Conservation (phyloP, 2,329 filamentous ascomycete genomes). For the Fusarium sp. region DNA sequence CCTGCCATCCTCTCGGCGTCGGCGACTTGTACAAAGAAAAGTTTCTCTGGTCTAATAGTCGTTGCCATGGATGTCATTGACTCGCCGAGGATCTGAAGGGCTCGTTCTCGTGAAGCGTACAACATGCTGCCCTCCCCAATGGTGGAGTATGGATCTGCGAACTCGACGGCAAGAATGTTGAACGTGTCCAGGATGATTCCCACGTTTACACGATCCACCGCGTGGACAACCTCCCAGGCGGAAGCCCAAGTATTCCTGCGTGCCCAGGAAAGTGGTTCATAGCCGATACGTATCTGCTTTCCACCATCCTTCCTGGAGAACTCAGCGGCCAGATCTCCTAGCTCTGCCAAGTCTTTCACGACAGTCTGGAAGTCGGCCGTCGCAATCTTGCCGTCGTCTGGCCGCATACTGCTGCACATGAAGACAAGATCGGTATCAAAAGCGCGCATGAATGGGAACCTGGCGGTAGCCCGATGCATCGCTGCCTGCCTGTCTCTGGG, state of each 20-base stretch:
- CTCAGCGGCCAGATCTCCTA: slow-evolving; percentile 16
- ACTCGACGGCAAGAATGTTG: slow-evolving; percentile 27
- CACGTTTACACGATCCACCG: slow-evolving; percentile 27
- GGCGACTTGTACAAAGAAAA: slow-evolving; percentile 28
- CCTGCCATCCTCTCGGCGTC: slow-evolving; percentile 22
- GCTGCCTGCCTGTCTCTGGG: slow-evolving; percentile 14
- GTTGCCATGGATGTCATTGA: slow-evolving; percentile 20
- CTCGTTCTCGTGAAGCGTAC: slow-evolving; percentile 1
- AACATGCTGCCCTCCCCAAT: slow-evolving; percentile 15
- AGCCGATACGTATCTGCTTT: slow-evolving; percentile 24
- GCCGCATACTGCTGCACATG: slow-evolving; percentile 29
- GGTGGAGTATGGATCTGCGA: slow-evolving; percentile 25
- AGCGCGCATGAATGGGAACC: slow-evolving; percentile 30
- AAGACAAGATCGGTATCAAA: slow-evolving; percentile 29
- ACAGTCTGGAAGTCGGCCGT: slow-evolving; percentile 29
- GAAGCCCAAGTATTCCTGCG: slow-evolving; percentile 28
- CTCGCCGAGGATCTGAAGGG: slow-evolving; percentile 14
- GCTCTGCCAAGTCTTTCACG: slow-evolving; percentile 11
- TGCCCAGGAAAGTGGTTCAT: slow-evolving; percentile 29
- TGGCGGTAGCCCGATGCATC: slow-evolving; percentile 11
- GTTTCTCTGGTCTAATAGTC: slow-evolving; percentile 18
- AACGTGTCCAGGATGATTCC: slow-evolving; percentile 25
- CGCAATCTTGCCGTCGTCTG: slow-evolving; percentile 14
- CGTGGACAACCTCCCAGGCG: slow-evolving; percentile 28
- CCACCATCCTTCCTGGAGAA: slow-evolving; percentile 13